phyloP scores from a whole-genome alignment of 768 basidiomycete genomes.

The Amanita fuliginea region DNA sequence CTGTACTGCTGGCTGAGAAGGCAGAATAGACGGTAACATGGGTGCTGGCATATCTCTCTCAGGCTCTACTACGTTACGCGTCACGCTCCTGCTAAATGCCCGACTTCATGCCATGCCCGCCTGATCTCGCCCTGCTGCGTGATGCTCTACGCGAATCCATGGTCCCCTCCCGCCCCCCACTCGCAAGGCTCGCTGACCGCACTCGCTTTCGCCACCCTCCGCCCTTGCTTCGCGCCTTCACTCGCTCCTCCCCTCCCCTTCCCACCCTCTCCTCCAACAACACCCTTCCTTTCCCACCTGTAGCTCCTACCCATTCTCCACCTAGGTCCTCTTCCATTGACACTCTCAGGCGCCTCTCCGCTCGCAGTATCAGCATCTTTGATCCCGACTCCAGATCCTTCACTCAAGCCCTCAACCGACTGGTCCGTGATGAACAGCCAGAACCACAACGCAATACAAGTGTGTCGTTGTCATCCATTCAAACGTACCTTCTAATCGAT shows the following conservation, averaged over 20 bases:
- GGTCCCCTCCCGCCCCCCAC: conserved; percentile 25
- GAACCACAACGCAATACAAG: conserved; percentile 38
- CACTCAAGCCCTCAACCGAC: conserved; percentile 30
- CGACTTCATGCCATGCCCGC: conserved; percentile 11
- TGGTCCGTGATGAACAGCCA: conserved; percentile 42
- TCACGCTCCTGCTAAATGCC: background rate
- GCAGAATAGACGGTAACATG: conserved; percentile 36
- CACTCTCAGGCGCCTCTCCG: conserved; percentile 11
- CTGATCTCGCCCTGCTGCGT: conserved; percentile 26
- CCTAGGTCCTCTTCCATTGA: conserved; percentile 44
- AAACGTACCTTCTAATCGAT: conserved; percentile 3
- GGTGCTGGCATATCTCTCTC: conserved; percentile 4
- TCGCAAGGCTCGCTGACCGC: conserved; percentile 27
- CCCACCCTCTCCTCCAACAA: conserved; percentile 35
- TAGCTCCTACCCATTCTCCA: conserved; percentile 27
- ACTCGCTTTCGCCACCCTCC: conserved; percentile 32
- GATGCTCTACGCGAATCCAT: conserved; percentile 38
- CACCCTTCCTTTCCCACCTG: conserved; percentile 17
- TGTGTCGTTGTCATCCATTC: conserved; percentile 32
- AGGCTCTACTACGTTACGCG: background rate
- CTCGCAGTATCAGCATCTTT: conserved; percentile 6
- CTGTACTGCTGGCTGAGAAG: conserved; percentile 34
- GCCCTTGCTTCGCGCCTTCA: conserved; percentile 40
- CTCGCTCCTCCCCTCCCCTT: conserved; percentile 53
- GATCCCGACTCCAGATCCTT: conserved; percentile 9